Evolutionary conservation across 345 rosid species (phyloP), one percentile per base, ranked within the genome.

Genomic region (sweet orange (Citrus sinensis)): DNA sequence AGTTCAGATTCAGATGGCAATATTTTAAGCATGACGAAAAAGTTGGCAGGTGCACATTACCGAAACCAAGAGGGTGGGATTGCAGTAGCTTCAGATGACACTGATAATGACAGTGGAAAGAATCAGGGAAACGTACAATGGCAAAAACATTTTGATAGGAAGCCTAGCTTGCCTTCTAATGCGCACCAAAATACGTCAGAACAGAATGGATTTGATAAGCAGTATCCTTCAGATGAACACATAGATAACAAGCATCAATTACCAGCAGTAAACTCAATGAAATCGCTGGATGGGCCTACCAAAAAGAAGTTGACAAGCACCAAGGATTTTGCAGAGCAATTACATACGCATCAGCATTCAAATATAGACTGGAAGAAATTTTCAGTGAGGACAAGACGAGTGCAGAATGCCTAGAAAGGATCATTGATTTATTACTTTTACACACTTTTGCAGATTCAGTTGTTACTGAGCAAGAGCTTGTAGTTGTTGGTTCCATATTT

Each of bases 351-450:
- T 54, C 58, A 58, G 70, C 76, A 76, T 67, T 70, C 80, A 66
- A 56, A 8, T 51, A 58, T 40, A 58, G 76, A 80, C 17, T 73
- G 75, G 76, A 74, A 70, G 73, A 24, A 61, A 61, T 32, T 77
- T 68, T 83, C 82, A 51, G 37, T 70, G 86, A 85, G 83, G 80
- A 80, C 83, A 39, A 61, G 55, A 49, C 67, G 62, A 54, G 76
- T 7, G 11, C 37, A 49, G 58, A 17, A 20, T 20, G 24, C 29
- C 29, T 80, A 75, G 62, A 42, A 6, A 7, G 17, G 5, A 62
- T 13, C 16, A n/a, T 27, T 42, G 11, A 27, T 65, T 59, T 8
- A 14, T 20, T 51, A 6, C 19, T 49, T 11, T n/a, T 4, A 35
- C 17, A 35, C 62, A 42, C 6, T 65, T 65, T 8, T 34, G 42